A percentile compares a stretch with the other conserved stretches of the same genome.
These are phyloP conservation scores for Naganishia albida DNA, from an alignment of 1,284 basidiomycete species.

Conservation along the genomic window DNA sequence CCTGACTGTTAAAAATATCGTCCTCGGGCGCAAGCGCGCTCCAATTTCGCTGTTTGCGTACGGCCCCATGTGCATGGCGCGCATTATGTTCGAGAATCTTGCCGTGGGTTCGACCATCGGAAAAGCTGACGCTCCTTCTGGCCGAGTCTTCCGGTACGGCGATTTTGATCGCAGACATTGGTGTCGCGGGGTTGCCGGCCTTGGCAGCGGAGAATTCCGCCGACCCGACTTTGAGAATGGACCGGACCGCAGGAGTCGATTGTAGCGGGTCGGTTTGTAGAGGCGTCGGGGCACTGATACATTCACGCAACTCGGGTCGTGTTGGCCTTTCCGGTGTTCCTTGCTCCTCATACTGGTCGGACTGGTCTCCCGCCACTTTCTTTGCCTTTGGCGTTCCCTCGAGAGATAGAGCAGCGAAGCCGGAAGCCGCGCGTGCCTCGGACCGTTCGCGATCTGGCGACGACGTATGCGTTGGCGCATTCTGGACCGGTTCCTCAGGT, in stretches of 20 bases:
- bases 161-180: conserved; percentile 24
- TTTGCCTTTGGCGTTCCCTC: neutral
- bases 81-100: conserved; percentile 56
- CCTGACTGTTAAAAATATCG: conserved; percentile 49
- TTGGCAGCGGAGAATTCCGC: conserved; percentile 15
- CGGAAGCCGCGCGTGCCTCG: too few relatives aligned
- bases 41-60: conserved; percentile 30
- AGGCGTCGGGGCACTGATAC: conserved; percentile 15
- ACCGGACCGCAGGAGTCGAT: conserved; percentile 11
- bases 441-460: too few relatives aligned
- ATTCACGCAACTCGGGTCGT: conserved; percentile 8
- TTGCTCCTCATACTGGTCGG: neutral
- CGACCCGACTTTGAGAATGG: conserved; percentile 18
- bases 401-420: neutral
- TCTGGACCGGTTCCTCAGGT: neutral
- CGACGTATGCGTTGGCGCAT: neutral
- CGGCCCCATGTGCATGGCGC: conserved; percentile 19
- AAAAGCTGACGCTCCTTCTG: conserved; percentile 87
- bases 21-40: conserved; percentile 41
- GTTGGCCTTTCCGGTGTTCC: conserved; percentile 7
- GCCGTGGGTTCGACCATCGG: conserved; percentile 81
- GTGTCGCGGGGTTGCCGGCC: conserved; percentile 2
- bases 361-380: neutral
- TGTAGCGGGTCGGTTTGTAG: conserved; percentile 18
- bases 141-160: conserved; percentile 46